Evolutionary conservation across 192 early-diverging fungal species (phyloP).

Genomic region (Coemansia sp.): DNA sequence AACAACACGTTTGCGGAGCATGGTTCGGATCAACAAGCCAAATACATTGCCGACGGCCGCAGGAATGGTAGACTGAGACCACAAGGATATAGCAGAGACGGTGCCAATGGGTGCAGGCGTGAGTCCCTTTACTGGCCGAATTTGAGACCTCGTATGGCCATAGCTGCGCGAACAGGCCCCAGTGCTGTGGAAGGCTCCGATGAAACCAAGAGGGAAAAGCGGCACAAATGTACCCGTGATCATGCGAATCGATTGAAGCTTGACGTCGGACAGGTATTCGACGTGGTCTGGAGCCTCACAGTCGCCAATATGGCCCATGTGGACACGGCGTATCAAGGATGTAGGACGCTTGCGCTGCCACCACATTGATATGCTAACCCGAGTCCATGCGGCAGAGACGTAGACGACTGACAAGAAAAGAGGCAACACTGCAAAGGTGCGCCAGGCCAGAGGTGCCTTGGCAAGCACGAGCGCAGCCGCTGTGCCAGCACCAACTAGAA

Average conservation of each 20-base stretch:
- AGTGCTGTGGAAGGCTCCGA: conserved; percentile 1
- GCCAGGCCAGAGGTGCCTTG: conserved; percentile 22
- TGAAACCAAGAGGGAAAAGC: background rate
- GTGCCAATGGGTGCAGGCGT: background rate
- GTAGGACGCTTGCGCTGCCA: conserved; percentile 27
- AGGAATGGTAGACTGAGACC: conserved; percentile 20
- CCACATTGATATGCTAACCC: conserved; percentile 34
- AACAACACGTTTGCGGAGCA: conserved; percentile 23
- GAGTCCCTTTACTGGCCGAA: background rate
- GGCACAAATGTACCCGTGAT: conserved; percentile 15
- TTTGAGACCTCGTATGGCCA: background rate
- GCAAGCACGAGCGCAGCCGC: conserved; percentile 10
- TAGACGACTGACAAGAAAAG: conserved; percentile 12
- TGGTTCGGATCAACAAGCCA: conserved; percentile 13
- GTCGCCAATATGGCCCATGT: background rate
- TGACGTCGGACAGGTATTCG: background rate
- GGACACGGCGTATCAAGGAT: background rate
- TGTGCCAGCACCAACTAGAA: conserved; percentile 12
- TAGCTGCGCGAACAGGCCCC: background rate
- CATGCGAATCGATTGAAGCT: background rate
- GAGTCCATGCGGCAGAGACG: conserved; percentile 18
- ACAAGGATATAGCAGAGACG: conserved; percentile 15
- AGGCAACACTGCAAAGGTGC: conserved; percentile 17
- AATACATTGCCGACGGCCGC: background rate
- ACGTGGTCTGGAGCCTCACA: background rate